A percentile compares a stretch with the other conserved stretches of the same genome.
phyloP scores from a whole-genome alignment of 2,329 filamentous ascomycete species.

The Hypoxylon sp. region DNA sequence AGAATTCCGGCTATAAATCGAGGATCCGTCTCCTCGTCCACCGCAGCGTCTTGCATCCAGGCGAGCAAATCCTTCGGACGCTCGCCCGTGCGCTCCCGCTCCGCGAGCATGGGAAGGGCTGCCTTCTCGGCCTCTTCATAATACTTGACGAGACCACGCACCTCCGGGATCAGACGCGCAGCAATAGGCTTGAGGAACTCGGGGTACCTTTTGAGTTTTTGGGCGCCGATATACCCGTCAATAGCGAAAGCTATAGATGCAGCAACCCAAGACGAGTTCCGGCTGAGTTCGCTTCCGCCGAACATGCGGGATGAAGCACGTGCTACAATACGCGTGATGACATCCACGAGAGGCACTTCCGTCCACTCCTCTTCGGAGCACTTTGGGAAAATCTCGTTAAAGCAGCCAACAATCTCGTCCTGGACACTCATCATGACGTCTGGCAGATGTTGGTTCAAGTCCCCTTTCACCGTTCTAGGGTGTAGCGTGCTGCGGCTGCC shows the following conservation, averaged over 20 bases:
- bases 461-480: conserved; percentile 39
- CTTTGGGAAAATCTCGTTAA: conserved; percentile 33
- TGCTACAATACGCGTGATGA: conserved; percentile 42
- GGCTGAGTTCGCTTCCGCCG: conserved; percentile 16
- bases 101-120: conserved; percentile 31
- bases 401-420: conserved; percentile 39
- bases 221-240: conserved; percentile 35
- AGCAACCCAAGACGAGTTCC: conserved; percentile 35
- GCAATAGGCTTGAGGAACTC: conserved; percentile 4
- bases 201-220: conserved; percentile 35
- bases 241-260: conserved; percentile 35
- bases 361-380: conserved; percentile 39
- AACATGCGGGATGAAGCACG: conserved; percentile 45
- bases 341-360: conserved; percentile 35
- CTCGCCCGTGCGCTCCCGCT: conserved; percentile 11
- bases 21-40: conserved; percentile 27
- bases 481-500: conserved; percentile 43
- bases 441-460: conserved; percentile 41
- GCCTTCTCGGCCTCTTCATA: conserved; percentile 24
- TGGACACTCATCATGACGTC: conserved; percentile 35
- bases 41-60: conserved; percentile 35
- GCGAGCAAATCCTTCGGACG: conserved; percentile 14
- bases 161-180: conserved; percentile 29
- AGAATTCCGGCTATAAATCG: conserved; percentile 38
- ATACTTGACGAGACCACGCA: conserved; percentile 30